A percentile compares a stretch with the other conserved stretches of the same genome.
These are phyloP conservation scores for Dioscorea dumetorum DNA, from an alignment of 106 monocot species.

Conservation along the genomic window DNA sequence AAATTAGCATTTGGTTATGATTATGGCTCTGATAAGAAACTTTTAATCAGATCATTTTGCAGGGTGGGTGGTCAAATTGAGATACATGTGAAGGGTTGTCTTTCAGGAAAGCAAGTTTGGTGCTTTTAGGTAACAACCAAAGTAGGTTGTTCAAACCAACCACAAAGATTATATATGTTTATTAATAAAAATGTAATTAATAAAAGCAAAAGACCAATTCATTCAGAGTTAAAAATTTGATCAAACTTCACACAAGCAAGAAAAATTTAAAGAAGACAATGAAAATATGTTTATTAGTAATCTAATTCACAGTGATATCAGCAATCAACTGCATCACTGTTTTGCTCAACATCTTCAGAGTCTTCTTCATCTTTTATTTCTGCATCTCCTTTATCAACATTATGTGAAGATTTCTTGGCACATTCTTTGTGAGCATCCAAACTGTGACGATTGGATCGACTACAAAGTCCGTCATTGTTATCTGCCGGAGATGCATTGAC, in stretches of 20 bases:
- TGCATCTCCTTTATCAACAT: background rate
- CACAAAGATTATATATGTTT: background rate
- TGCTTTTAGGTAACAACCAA: background rate
- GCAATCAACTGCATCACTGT: background rate
- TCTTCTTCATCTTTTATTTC: background rate
- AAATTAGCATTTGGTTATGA: background rate
- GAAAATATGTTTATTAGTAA: background rate
- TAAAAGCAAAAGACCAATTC: background rate
- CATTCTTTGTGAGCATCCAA: conserved; percentile 4
- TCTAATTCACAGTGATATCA: conserved; percentile 23
- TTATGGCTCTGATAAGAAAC: too few species aligned
- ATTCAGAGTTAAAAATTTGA: background rate
- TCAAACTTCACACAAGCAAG: background rate
- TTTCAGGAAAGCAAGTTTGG: background rate
- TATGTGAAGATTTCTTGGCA: background rate
- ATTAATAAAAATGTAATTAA: background rate
- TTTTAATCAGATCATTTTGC: too few species aligned
- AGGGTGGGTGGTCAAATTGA: background rate
- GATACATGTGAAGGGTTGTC: background rate
- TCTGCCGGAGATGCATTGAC: conserved; percentile 3
- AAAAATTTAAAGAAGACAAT: background rate
- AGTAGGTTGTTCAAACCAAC: background rate
- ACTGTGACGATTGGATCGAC: conserved; percentile 5
- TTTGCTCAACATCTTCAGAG: background rate
- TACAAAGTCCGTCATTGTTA: background rate